Evolutionary conservation across 805 yeast genomes (phyloP).

Genomic region (Ogataea wickerhamii): DNA sequence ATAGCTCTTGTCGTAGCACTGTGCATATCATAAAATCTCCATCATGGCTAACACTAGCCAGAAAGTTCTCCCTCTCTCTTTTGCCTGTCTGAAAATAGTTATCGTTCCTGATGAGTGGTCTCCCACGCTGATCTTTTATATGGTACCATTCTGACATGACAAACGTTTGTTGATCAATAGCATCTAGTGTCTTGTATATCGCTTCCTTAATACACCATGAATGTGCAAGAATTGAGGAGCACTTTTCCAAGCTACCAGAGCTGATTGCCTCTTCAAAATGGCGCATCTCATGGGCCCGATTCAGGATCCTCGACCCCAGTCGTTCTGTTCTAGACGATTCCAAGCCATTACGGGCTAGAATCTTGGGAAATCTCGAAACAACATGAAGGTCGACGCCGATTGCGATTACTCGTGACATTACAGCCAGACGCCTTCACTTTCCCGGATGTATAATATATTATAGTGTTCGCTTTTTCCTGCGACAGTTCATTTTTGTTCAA

Average conservation of each 20-base stretch:
- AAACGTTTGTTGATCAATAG: slow-evolving; percentile 47
- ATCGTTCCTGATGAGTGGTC: slow-evolving; percentile 40
- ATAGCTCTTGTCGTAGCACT: slow-evolving; percentile 34
- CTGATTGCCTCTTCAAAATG: slow-evolving; percentile 22
- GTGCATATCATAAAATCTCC: slow-evolving; percentile 54
- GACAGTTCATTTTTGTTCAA: too few species aligned
- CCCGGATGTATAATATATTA: too few species aligned
- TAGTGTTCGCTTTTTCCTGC: too few species aligned
- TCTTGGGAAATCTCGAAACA: slow-evolving; percentile 41
- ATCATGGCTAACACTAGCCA: slow-evolving; percentile 63
- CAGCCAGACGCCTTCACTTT: too few species aligned
- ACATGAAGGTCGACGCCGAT: slow-evolving; percentile 58
- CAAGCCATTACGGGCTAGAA: slow-evolving; percentile 37
- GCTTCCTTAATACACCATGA: slow-evolving; percentile 79
- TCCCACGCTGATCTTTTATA: slow-evolving; percentile 33
- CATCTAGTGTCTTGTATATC: slow-evolving; percentile 55
- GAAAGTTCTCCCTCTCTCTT: slow-evolving; percentile 41
- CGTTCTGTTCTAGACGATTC: slow-evolving; percentile 34
- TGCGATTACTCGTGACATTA: slow-evolving; percentile 38
- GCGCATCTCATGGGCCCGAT: slow-evolving; percentile 41
- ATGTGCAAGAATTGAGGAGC: slow-evolving; percentile 44
- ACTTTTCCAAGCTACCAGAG: slow-evolving; percentile 21
- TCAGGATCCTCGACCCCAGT: slow-evolving; percentile 47
- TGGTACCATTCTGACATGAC: slow-evolving; percentile 61
- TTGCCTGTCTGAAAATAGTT: slow-evolving; percentile 21